These are phyloP conservation scores for Pyropia haitanensis DNA, from an alignment of 23 red algal genomes.

Conservation along the genomic window DNA sequence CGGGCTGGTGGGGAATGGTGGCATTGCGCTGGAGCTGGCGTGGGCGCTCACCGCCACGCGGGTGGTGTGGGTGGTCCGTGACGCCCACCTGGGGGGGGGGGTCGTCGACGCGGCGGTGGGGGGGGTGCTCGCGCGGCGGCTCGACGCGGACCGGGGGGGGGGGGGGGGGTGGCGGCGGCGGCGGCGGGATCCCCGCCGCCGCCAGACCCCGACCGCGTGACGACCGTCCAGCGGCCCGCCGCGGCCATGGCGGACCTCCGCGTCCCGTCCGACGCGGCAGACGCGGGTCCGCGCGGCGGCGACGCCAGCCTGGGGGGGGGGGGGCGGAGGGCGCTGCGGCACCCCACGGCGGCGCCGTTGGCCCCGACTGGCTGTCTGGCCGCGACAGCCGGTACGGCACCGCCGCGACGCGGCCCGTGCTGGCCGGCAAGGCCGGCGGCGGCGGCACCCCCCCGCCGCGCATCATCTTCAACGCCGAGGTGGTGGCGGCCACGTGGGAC, in stretches of 20 bases:
- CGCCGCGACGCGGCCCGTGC: no score
- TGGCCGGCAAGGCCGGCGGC: no score
- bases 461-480: no score
- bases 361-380: slow-evolving; percentile 50
- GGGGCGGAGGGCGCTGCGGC: background rate
- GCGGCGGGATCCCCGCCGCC: no score
- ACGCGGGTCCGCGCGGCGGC: background rate
- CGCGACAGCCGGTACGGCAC: slow-evolving; percentile 4
- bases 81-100: slow-evolving; percentile 43
- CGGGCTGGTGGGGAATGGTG: slow-evolving; percentile 69
- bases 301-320: background rate
- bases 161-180: background rate
- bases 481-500: no score
- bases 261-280: no score
- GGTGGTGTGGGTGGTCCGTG: slow-evolving; percentile 70
- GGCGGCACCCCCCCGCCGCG: no score
- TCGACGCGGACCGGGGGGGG: background rate
- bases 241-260: no score
- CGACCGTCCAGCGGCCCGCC: no score
- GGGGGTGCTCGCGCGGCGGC: slow-evolving; percentile 9
- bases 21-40: slow-evolving; percentile 89
- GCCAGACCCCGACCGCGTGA: no score
- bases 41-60: slow-evolving; percentile 38
- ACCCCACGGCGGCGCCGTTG: slow-evolving; percentile 25
- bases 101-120: slow-evolving; percentile 73